phyloP scores from a whole-genome alignment of 2,329 filamentous ascomycete species.

The Hypoxylon rubiginosum region DNA sequence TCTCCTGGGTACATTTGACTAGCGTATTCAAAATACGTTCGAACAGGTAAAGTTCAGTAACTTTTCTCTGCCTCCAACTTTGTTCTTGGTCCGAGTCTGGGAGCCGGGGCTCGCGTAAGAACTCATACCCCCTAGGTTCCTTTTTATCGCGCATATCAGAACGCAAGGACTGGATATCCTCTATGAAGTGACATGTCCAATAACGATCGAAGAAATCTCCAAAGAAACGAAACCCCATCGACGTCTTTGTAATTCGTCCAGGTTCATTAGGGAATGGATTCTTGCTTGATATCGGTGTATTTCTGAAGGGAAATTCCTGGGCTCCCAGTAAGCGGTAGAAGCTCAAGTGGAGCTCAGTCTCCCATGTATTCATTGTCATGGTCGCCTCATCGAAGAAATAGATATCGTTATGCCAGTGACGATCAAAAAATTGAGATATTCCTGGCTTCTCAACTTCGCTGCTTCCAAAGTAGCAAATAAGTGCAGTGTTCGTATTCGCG shows the following conservation, averaged over 20 bases:
- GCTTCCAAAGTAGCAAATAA: background rate
- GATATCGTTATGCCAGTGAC: constrained; percentile 37
- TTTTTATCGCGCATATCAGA: no score
- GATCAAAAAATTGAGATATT: constrained; percentile 42
- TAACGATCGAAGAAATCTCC: constrained; percentile 53
- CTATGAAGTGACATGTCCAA: constrained; percentile 51
- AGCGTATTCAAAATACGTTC: constrained; percentile 29
- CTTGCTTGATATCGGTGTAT: constrained; percentile 6
- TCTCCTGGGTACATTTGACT: constrained; percentile 23
- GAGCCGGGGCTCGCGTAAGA: background rate
- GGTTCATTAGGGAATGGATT: background rate
- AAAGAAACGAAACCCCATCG: constrained; percentile 48
- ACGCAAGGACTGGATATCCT: constrained; percentile 16
- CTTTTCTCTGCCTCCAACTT: constrained; percentile 48
- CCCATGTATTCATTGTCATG: constrained; percentile 46
- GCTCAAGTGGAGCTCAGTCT: constrained; percentile 50
- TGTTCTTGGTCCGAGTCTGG: constrained; percentile 24
- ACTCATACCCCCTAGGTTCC: no score
- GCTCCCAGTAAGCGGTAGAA: constrained; percentile 41
- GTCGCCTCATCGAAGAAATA: constrained; percentile 47
- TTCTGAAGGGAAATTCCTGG: background rate
- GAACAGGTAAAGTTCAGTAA: constrained; percentile 49
- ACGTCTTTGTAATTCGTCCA: constrained; percentile 35
- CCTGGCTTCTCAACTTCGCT: constrained; percentile 10
- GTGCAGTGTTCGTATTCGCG: constrained; percentile 1